Evolutionary conservation across 1,284 basidiomycete species (phyloP).

Genomic region (Pseudozyma hubeiensis): DNA sequence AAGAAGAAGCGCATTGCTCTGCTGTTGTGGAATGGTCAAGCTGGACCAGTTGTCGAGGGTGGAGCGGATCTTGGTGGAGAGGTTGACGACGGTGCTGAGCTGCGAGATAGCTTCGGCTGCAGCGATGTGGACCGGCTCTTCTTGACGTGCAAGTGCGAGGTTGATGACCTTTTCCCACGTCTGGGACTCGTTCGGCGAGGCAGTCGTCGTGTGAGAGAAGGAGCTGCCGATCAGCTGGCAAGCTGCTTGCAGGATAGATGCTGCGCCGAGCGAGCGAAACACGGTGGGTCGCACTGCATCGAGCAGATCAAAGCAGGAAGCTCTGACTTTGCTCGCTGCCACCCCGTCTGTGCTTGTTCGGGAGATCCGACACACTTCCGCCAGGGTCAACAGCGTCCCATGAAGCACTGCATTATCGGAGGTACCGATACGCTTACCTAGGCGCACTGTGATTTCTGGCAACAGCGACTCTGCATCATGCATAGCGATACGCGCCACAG

Average conservation of each 20-base stretch:
- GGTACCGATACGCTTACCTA: slow-evolving; percentile 23
- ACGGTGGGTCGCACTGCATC: slow-evolving; percentile 73
- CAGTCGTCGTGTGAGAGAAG: slow-evolving; percentile 1
- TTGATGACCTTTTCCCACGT: slow-evolving; percentile 73
- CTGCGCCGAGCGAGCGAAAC: slow-evolving; percentile 79
- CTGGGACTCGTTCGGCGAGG: slow-evolving; percentile 15
- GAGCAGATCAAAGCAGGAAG: slow-evolving; percentile 72
- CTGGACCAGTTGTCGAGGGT: slow-evolving; percentile 75
- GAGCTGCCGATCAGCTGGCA: slow-evolving; percentile 78
- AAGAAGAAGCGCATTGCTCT: slow-evolving; percentile 81
- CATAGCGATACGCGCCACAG: slow-evolving; percentile 78
- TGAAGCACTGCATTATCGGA: slow-evolving; percentile 80
- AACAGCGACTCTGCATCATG: slow-evolving; percentile 75
- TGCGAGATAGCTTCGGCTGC: slow-evolving; percentile 76
- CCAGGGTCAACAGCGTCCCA: slow-evolving; percentile 81
- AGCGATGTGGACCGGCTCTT: slow-evolving; percentile 78
- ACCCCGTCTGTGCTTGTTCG: slow-evolving; percentile 69
- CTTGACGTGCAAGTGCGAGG: slow-evolving; percentile 78
- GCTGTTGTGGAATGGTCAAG: slow-evolving; percentile 76
- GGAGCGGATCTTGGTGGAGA: slow-evolving; percentile 68
- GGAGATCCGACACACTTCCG: slow-evolving; percentile 75
- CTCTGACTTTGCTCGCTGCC: slow-evolving; percentile 7
- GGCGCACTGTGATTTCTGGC: slow-evolving; percentile 70
- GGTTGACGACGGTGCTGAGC: slow-evolving; percentile 78
- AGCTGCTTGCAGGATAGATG: slow-evolving; percentile 79